Evolutionary conservation across 2,329 filamentous ascomycete species (phyloP), one percentile per base, ranked within the genome.

Genomic region (Claviceps sp.): DNA sequence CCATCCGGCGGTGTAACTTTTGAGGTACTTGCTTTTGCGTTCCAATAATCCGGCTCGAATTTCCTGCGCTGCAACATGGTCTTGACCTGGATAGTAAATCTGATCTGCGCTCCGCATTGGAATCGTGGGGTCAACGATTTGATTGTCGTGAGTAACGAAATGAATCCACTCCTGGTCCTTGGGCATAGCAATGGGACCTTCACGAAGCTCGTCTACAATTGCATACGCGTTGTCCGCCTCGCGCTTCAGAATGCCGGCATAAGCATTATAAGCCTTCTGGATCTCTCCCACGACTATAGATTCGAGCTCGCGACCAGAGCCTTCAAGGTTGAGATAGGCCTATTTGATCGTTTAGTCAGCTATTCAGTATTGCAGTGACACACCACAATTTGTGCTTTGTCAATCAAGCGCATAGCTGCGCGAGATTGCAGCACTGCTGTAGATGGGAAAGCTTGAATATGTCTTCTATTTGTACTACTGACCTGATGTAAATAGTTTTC

Each of bases 11-110:
- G 90, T 93, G 67, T 96, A 96, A 66, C 90, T 96, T 74, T 96
- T 97, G 55, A 98, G 73, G 63, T 97, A 98, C 65, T 97, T 98
- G 78, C 89, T 95, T 81, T 97, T 97, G 59, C 93, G 85, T 72
- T 98, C 93, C 38, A 98, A 74, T 69, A 96, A 82, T 2, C 93
- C 93, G 20, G 89, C 88, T 55, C 90, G 79, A 50, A 98, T 87
- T 67, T 97, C 91, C 55, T 87, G 65, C 75, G 88, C 67, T 50
- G 87, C 81, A 55, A 87, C 82, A 66, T 95, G 87, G 60, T 95
- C 80, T 63, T 88, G 89, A 43, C 93, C 93, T 18, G 90, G 90
- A 65, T 97, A 98, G 54, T 87, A 81, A 58, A 98, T 94, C 56
- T 87, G 85, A 61, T 94, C 81, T 20, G 88, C 69, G 50, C 83